Conservation (phyloP, 2,329 filamentous ascomycete species). For the Penicillium occitanis region DNA sequence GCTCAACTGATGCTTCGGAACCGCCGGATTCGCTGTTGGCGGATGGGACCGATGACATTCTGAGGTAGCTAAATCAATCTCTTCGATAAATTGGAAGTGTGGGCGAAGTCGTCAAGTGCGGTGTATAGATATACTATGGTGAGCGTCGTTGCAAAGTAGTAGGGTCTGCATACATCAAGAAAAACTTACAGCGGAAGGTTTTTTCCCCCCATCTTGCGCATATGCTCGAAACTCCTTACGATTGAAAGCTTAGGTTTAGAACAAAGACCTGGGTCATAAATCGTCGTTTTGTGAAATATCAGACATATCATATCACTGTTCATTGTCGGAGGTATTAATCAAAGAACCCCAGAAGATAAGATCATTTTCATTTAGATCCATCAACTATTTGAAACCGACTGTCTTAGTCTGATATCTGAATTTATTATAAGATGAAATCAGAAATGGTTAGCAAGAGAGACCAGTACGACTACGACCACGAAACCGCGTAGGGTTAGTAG, state of each 20-base stretch:
- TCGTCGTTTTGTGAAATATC: not conserved
- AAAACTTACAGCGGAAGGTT: too few relatives aligned
- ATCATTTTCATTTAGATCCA: not conserved
- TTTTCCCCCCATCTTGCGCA: not conserved
- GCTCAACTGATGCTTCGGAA: not conserved
- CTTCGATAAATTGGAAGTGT: not conserved
- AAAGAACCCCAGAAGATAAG: not conserved
- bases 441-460: not conserved
- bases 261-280: not conserved
- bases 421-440: not conserved
- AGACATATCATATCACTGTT: not conserved
- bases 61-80: not conserved
- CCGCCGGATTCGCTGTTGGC: not conserved
- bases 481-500: not conserved
- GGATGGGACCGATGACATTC: not conserved
- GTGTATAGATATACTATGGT: not conserved
- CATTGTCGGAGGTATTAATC: not conserved
- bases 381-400: not conserved
- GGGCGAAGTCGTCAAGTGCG: not conserved
- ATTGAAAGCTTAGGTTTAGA: not conserved
- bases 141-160: not conserved
- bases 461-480: not conserved
- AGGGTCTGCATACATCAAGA: not conserved
- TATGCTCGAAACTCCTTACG: not conserved
- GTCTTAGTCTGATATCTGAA: not conserved